Base-by-base conservation (phyloP, 164 flowering plant species). In the Hamamelis virginiana region DNA sequence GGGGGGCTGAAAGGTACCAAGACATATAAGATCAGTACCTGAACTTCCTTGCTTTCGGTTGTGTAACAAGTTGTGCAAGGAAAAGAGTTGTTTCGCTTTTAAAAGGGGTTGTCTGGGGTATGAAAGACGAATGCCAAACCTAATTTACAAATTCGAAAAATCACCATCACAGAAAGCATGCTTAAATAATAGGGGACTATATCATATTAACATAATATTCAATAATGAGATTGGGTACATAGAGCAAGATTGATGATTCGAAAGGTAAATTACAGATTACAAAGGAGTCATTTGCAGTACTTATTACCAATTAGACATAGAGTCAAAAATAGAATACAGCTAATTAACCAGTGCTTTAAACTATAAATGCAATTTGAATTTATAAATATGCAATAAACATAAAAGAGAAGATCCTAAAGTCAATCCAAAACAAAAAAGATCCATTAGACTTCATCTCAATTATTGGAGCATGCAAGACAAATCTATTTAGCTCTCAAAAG, bases 81-180 rank as follows among this genome's bases (percentile, higher is more conserved):
- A 16, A 70, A 80, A 86, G 9, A 92, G 84, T 55, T 81, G 91
- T 70, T 92, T 92, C 56, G 85, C 92, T 72, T 72, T 84, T 64
- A 92, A 72, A 74, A 92, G 87, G 61, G 94, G 94, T 70, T 93
- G 98, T 65, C 80, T 77, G 28, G 98, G 98, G 77, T 83, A 64
- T 58, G 65, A 72, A 65, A 96, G 90, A 27, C 74, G 69, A 77
- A 89, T 84, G 19, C 60, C 74, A 72, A 76, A 83, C 84, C 97
- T 95, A 82, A 69, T 52, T 57, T 60, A 15, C 28, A 71, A 45
- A 62, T 74, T 53, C 55, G 13, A 50, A 46, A 67, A 64, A 18
- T 55, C 26, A 48, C 19, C 22, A 33, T 33, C 59, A 60, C 19
- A 33, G 12, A 27, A 21, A 4, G 33, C 33, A 28, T n/a, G n/a